Evolutionary conservation across 257 asterid species (phyloP).

Genomic region (Marsdenia floribunda): DNA sequence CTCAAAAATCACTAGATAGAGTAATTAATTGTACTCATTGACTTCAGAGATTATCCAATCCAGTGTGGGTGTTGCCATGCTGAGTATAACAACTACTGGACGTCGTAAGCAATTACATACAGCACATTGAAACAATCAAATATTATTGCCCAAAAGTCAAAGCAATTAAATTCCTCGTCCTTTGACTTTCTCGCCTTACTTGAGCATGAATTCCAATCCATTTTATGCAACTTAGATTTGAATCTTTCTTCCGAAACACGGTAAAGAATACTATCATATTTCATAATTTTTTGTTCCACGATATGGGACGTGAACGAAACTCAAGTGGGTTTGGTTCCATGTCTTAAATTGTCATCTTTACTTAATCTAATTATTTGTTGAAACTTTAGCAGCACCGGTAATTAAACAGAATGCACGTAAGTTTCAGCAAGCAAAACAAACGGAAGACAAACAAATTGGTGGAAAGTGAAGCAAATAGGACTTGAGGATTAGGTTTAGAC

Average conservation of each 20-base stretch:
- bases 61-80: constrained; percentile 1
- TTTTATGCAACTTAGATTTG: neutral
- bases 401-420: neutral
- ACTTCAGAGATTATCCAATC: constrained; percentile 10
- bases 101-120: constrained; percentile 1
- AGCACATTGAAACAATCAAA: constrained; percentile 5
- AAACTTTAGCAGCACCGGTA: neutral
- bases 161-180: neutral
- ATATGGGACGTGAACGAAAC: neutral
- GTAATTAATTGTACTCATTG: constrained; percentile 17
- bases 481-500: neutral
- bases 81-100: neutral
- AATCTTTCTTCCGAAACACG: neutral
- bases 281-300: neutral
- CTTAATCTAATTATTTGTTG: neutral
- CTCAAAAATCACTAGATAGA: constrained; percentile 9
- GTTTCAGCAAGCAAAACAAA: neutral
- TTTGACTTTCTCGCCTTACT: neutral
- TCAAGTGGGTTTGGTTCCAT: neutral
- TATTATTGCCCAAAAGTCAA: constrained; percentile 2
- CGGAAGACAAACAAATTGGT: neutral
- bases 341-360: neutral
- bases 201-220: neutral
- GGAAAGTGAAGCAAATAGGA: constrained; percentile 1
- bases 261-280: neutral